Evolutionary conservation across 441 rosid species (phyloP), one percentile per base, ranked within the genome.

Genomic region (Erodium moschatum): DNA sequence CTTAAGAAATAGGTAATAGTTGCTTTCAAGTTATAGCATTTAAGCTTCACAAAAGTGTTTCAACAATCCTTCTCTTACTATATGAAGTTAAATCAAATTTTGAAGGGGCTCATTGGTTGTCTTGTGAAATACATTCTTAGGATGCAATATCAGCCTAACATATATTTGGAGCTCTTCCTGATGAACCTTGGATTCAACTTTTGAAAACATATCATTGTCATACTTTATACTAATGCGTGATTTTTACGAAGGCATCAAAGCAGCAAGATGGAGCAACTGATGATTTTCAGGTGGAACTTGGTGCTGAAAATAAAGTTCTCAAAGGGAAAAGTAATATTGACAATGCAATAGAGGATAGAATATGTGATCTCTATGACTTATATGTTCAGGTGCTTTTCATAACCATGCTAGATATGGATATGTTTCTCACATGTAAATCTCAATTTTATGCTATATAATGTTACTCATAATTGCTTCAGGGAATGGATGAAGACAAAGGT

Each of bases 331-430:
- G 27, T 65, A 64, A 19, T 52, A 68, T 81, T 72, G 80, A 79
- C 61, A 69, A 16, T 31, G 61, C 29, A 31, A 62, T 81, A 70
- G 85, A 81, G 69, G 81, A 81, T 64, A 81, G 79, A 70, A 79
- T 81, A 31, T 81, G 79, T 68, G 85, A 81, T 71, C 79, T 81
- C 48, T 81, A 79, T 73, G 82, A 81, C 67, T 69, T 79, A 42
- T 81, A 70, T 68, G 73, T 79, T 68, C 78, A 81, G 75, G 84
- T 81, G 64, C 60, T 65, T 20, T 7, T 21, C 6, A 65, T 18
- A 63, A 66, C 67, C 33, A 62, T 31, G 16, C 66, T 33, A 33
- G 70, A 64, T 69, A 54, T 66, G 64, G 60, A 44, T 61, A 54
- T 56, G 18, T 64, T 44, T 60, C 15, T 38, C 24, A 35, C 48